Evolutionary conservation across 345 rosid species (phyloP).

Genomic region (Hibiscus tridactylites): DNA sequence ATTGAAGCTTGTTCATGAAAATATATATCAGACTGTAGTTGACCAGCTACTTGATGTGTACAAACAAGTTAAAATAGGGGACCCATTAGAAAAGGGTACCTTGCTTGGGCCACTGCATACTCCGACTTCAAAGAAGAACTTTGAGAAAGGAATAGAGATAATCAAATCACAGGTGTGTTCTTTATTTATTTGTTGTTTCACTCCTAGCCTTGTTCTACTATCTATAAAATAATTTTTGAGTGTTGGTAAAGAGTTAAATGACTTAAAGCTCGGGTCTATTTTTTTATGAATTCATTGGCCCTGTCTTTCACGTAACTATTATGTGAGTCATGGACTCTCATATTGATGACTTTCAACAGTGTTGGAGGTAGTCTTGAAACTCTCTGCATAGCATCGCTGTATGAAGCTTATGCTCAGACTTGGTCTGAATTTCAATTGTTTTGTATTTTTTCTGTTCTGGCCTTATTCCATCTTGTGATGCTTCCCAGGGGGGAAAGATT

Average conservation of each 20-base stretch:
- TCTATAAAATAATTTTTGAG: neutral
- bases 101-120: constrained; percentile 88
- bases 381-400: no score
- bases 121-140: constrained; percentile 60
- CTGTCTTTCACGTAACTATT: neutral
- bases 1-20: constrained; percentile 80
- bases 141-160: constrained; percentile 67
- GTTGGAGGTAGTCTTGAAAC: no score
- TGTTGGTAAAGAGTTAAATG: neutral
- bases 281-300: neutral
- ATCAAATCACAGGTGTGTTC: constrained; percentile 78
- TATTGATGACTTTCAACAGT: neutral
- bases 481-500: constrained; percentile 77
- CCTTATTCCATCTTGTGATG: neutral
- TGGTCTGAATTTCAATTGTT: neutral
- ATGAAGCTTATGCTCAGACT: neutral
- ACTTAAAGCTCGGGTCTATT: neutral
- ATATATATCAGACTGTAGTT: constrained; percentile 54
- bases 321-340: neutral
- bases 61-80: constrained; percentile 80
- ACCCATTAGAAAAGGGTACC: constrained; percentile 79
- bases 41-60: constrained; percentile 67
- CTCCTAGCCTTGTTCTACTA: neutral
- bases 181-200: neutral
- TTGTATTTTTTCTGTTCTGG: neutral